phyloP scores from a whole-genome alignment of 1,284 basidiomycete species.

The Papiliotrema terrestris region DNA sequence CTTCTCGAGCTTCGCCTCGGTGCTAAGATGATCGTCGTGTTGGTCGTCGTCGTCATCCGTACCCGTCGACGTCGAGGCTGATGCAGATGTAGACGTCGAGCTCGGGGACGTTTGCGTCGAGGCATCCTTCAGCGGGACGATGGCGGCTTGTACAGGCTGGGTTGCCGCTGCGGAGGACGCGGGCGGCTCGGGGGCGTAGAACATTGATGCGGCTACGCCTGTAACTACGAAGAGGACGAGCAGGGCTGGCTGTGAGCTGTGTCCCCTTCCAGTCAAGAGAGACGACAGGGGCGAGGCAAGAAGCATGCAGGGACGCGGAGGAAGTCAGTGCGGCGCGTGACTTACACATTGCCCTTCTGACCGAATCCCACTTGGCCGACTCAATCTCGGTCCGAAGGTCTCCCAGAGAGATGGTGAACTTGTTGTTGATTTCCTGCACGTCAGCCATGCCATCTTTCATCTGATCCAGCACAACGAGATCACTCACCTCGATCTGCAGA shows the following conservation, averaged over 20 bases:
- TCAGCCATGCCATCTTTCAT: not conserved
- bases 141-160: not conserved
- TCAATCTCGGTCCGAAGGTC: slow-evolving; percentile 84
- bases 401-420: slow-evolving; percentile 75
- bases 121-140: slow-evolving; percentile 26
- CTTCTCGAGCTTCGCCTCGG: slow-evolving; percentile 4
- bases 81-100: too few species aligned
- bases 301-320: not conserved
- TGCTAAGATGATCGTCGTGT: not conserved
- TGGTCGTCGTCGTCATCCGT: slow-evolving; percentile 22
- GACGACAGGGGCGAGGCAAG: not conserved
- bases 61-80: slow-evolving; percentile 27
- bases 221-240: not conserved
- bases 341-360: slow-evolving; percentile 77
- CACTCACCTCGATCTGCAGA: slow-evolving; percentile 76
- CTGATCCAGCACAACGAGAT: too few species aligned
- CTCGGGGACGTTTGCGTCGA: too few species aligned
- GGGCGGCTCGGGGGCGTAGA: slow-evolving; percentile 4
- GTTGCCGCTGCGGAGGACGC: slow-evolving; percentile 5
- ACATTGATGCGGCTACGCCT: slow-evolving; percentile 6
- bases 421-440: slow-evolving; percentile 74
- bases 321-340: slow-evolving; percentile 21
- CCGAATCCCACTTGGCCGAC: slow-evolving; percentile 86
- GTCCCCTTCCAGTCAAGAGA: not conserved
- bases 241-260: not conserved